Percentiles rank a stretch among this genome's conserved stretches.
These are phyloP conservation scores for Onygenales sp. DNA, from an alignment of 2,329 filamentous ascomycete genomes.

Conservation along the genomic window DNA sequence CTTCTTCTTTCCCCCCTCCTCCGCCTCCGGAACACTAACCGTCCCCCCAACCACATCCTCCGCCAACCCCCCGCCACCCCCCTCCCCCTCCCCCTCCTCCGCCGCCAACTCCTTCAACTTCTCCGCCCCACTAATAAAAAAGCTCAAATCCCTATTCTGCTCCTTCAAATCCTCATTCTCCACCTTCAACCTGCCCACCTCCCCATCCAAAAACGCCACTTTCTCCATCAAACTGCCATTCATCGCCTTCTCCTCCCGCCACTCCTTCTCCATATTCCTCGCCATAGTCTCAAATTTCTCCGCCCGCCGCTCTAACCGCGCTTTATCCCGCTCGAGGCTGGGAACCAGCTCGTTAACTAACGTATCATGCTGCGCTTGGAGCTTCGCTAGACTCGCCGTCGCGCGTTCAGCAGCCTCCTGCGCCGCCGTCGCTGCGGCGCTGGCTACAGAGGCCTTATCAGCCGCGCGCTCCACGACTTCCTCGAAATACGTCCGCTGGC, in stretches of 20 bases:
- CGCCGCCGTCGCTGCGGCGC: slow-evolving; percentile 41
- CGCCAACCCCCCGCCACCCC: slow-evolving; percentile 32
- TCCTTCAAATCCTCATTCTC: slow-evolving; percentile 67
- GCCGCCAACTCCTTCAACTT: slow-evolving; percentile 52
- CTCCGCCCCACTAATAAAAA: slow-evolving; percentile 78
- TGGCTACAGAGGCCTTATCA: slow-evolving; percentile 74
- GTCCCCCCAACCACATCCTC: slow-evolving; percentile 69
- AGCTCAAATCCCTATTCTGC: slow-evolving; percentile 75
- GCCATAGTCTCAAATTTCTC: slow-evolving; percentile 67
- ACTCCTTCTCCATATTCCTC: slow-evolving; percentile 61
- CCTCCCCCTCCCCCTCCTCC: neutral
- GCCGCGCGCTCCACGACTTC: slow-evolving; percentile 81
- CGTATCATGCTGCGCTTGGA: slow-evolving; percentile 47
- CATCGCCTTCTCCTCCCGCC: slow-evolving; percentile 80
- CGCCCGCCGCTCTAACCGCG: slow-evolving; percentile 57
- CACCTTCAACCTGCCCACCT: slow-evolving; percentile 47
- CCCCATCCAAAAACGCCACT: slow-evolving; percentile 56
- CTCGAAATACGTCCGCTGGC: slow-evolving; percentile 87
- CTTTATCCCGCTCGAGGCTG: slow-evolving; percentile 61
- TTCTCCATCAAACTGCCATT: slow-evolving; percentile 70
- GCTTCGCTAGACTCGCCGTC: slow-evolving; percentile 41
- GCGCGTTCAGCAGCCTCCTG: slow-evolving; percentile 58
- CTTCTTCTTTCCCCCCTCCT: slow-evolving; percentile 40
- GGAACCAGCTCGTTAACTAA: slow-evolving; percentile 52
- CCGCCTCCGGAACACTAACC: slow-evolving; percentile 52